Evolutionary conservation across 805 yeast genomes (phyloP), one percentile per base, ranked within the genome.

Genomic region (Starmera pachycereana): DNA sequence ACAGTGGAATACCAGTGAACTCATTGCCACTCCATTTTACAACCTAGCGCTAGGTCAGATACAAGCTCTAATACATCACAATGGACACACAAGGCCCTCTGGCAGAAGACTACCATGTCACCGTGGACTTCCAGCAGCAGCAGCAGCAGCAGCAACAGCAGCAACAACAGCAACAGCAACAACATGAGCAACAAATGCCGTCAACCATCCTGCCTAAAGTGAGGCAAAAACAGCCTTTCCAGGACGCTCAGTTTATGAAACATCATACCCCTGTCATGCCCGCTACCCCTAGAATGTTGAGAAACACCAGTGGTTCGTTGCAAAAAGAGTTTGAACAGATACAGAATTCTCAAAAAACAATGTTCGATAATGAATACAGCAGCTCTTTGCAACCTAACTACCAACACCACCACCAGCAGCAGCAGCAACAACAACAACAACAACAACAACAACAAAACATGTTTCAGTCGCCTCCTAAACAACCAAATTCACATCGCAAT

Each of bases 281-380:
- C 3, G 85, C 85, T 2, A 78, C 86, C 2, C 83, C 85, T 8
- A 61, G 85, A 48, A 79, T 79, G 85, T 59, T 78, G 37, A 66
- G 82, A 48, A 75, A 74, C 50, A 71, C 72, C 4, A 69, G 76
- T 44, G 72, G 71, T 1, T 58, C 58, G 41, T 42, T 49, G 52
- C 44, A 39, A 16, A 41, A 40, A 10, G 36, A 39, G 4, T 40
- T 31, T 29, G 19, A 13, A 25, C 9, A 12, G 11, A 34, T 9
- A 12, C 25, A 19, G 28, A 32, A 27, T 31, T 33, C 12, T 6
- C 35, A 37, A 19, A 14, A 16, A 18, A 33, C 14, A 36, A 25
- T 37, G 42, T 25, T 48, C 43, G 6, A 51, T 43, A 6, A 30
- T 41, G 38, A 36, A 44, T 18, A 47, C 50, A 3, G 33, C 9